Evolutionary conservation across 2,329 filamentous ascomycete genomes (phyloP).

Genomic region (Magnaporthales sp.): DNA sequence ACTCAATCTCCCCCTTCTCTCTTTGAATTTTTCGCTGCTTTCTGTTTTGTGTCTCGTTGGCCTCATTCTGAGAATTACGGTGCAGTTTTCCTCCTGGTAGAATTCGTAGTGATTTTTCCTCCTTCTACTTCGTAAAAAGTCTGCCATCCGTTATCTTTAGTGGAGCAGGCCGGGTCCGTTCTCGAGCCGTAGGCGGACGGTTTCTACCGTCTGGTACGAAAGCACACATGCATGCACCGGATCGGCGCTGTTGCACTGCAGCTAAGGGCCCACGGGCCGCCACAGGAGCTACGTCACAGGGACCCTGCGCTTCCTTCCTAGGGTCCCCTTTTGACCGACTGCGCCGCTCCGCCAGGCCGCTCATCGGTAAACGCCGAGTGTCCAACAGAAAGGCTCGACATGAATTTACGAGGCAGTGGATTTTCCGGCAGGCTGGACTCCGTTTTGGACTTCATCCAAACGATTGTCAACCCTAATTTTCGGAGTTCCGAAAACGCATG

Average conservation of each 20-base stretch:
- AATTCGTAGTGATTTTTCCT: background rate
- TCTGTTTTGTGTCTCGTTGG: slow-evolving; percentile 3
- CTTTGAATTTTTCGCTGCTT: slow-evolving; percentile 1
- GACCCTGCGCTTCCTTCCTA: background rate
- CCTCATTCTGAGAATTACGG: slow-evolving; percentile 14
- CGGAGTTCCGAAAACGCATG: background rate
- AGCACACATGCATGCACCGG: background rate
- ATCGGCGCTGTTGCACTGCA: background rate
- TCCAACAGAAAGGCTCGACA: background rate
- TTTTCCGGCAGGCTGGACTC: background rate
- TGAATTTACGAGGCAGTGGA: background rate
- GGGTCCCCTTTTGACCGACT: background rate
- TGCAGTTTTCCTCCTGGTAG: slow-evolving; percentile 15
- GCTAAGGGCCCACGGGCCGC: background rate
- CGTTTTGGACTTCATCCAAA: background rate
- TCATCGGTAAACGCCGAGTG: background rate
- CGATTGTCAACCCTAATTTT: background rate
- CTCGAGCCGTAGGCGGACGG: background rate
- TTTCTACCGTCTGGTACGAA: background rate
- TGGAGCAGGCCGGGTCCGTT: background rate
- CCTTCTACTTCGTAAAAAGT: background rate
- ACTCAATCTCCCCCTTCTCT: background rate
- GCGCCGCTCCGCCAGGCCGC: background rate
- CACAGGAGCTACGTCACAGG: background rate
- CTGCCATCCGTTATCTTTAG: background rate